These are phyloP conservation scores for Thalassiosira profunda DNA, from an alignment of 108 stramenopile species.

Conservation along the genomic window DNA sequence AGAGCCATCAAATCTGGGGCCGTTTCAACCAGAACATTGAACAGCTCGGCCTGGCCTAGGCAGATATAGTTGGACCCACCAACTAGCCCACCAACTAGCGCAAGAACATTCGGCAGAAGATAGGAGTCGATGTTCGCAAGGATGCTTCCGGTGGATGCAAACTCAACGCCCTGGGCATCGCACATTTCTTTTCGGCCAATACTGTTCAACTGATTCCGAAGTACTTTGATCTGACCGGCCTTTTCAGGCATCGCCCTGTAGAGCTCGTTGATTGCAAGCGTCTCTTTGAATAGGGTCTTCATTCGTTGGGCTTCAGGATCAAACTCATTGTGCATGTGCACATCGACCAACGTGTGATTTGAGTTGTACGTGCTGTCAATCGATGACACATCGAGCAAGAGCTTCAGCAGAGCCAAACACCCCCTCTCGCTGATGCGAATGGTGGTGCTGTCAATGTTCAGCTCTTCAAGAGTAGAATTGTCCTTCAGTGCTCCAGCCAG, in stretches of 20 bases:
- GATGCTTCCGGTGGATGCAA: too few relatives aligned
- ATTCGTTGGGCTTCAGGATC: background rate
- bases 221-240: background rate
- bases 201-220: background rate
- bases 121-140: too few relatives aligned
- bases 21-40: too few relatives aligned
- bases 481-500: background rate
- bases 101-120: too few relatives aligned
- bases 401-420: background rate
- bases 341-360: conserved; percentile 1
- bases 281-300: background rate
- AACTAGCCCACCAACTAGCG: too few relatives aligned
- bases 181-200: background rate
- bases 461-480: background rate
- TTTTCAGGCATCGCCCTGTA: background rate
- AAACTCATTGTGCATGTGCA: too few relatives aligned
- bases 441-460: background rate
- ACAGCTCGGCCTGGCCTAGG: too few relatives aligned
- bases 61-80: too few relatives aligned
- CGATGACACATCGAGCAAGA: background rate
- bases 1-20: too few relatives aligned
- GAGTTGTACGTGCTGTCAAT: background rate
- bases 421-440: background rate
- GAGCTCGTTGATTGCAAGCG: background rate
- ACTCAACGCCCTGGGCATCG: background rate